Conservation (phyloP, 805 yeast genomes). For the Torulaspora indica region DNA sequence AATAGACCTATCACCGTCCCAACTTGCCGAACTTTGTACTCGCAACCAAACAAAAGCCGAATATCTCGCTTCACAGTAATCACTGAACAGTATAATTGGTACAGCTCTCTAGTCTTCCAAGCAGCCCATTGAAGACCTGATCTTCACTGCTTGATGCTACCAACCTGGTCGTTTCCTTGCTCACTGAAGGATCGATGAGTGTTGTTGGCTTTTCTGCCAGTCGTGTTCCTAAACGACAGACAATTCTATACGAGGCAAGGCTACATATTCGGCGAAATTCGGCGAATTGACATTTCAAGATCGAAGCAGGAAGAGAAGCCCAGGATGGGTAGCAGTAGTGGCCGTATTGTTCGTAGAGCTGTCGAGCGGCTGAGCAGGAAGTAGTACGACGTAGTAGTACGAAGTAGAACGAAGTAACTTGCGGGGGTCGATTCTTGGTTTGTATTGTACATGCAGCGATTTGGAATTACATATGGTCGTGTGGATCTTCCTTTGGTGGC, state of each 20-base stretch:
- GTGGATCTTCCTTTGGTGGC: conserved; percentile 86
- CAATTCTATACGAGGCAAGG: conserved; percentile 4
- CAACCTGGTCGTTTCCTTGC: background rate
- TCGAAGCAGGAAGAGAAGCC: background rate
- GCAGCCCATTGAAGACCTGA: background rate
- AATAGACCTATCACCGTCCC: no score
- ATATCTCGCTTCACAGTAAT: background rate
- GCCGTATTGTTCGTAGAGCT: no score
- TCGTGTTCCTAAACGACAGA: conserved; percentile 2
- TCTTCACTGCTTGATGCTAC: background rate
- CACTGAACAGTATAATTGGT: background rate
- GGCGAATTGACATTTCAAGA: background rate
- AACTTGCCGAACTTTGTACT: no score
- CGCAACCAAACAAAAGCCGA: background rate
- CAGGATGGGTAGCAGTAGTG: background rate
- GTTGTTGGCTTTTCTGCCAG: conserved; percentile 8
- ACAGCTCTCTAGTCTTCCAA: background rate
- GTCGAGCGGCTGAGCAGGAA: no score
- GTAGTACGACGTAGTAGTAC: background rate
- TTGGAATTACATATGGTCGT: conserved; percentile 50
- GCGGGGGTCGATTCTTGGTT: background rate
- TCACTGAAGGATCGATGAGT: conserved; percentile 9
- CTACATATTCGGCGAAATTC: conserved; percentile 6
- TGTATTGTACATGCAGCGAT: conserved; percentile 4
- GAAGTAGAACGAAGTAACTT: no score